These are phyloP conservation scores for Vaccinium corymbosum DNA, from an alignment of 148 eudicot species.

Conservation along the genomic window DNA sequence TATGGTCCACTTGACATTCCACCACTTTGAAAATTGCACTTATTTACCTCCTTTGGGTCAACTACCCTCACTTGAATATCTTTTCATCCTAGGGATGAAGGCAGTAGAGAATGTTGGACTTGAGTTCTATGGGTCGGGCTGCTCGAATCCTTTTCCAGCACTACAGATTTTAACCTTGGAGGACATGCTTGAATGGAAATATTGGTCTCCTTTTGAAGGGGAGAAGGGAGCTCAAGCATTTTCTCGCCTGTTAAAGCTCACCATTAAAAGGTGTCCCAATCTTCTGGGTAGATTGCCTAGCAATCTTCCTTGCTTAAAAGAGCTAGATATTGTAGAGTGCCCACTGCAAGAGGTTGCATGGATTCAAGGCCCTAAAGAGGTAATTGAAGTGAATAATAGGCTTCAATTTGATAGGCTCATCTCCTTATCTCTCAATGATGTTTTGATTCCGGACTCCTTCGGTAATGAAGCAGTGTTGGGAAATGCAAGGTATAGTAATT, in stretches of 20 bases:
- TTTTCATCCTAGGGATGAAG: constrained; percentile 8
- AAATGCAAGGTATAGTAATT: neutral
- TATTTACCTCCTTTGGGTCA: constrained; percentile 13
- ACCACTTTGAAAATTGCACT: constrained; percentile 8
- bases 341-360: neutral
- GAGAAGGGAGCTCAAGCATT: too few relatives aligned
- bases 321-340: neutral
- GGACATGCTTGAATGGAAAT: constrained; percentile 18
- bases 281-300: neutral
- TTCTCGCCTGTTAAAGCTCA: too few relatives aligned
- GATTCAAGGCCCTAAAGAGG: neutral
- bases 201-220: constrained; percentile 14
- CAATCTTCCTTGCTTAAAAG: neutral
- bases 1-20: neutral
- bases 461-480: neutral
- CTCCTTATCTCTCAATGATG: neutral
- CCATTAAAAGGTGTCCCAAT: neutral
- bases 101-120: constrained; percentile 7
- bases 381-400: neutral
- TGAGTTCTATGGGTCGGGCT: constrained; percentile 15
- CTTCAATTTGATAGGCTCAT: neutral
- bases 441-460: neutral
- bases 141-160: constrained; percentile 17
- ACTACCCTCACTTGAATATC: neutral
- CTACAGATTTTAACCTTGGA: constrained; percentile 18